These are phyloP conservation scores for Penicillium canescens DNA, from an alignment of 495 filamentous ascomycete genomes.

Conservation along the genomic window DNA sequence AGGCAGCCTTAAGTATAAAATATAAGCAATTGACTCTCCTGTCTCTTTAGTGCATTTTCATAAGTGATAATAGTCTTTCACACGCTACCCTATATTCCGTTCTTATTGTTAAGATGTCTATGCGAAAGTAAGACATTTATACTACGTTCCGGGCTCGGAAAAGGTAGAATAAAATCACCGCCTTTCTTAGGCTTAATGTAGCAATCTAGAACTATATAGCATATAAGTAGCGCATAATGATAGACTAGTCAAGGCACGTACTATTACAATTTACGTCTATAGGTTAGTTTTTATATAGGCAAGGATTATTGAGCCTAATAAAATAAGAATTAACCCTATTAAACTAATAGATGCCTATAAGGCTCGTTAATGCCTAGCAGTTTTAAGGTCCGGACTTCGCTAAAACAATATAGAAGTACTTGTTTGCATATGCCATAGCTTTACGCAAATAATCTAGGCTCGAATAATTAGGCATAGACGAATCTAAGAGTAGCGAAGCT, in stretches of 20 bases:
- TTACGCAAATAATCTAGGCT: conserved; percentile 6
- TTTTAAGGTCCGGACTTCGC: background rate
- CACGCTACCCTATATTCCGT: conserved; percentile 1
- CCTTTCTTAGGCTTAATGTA: conserved; percentile 7
- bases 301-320: conserved; percentile 7
- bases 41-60: too few species aligned
- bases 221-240: conserved; percentile 4
- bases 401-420: conserved; percentile 6
- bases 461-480: conserved; percentile 2
- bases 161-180: conserved; percentile 6
- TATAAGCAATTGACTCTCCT: too few species aligned
- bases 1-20: too few species aligned
- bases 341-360: conserved; percentile 5
- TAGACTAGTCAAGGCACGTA: conserved; percentile 7
- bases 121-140: conserved; percentile 7
- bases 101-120: conserved; percentile 2
- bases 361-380: conserved; percentile 6
- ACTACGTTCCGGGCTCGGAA: background rate
- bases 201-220: conserved; percentile 7
- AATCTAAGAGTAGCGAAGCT: background rate
- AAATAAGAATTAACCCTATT: conserved; percentile 4
- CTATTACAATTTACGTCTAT: conserved; percentile 6
- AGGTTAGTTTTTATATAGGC: conserved; percentile 7
- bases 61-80: background rate
- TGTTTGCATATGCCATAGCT: conserved; percentile 6